Evolutionary conservation across 805 yeast species (phyloP).

Genomic region (Pichia exigua): DNA sequence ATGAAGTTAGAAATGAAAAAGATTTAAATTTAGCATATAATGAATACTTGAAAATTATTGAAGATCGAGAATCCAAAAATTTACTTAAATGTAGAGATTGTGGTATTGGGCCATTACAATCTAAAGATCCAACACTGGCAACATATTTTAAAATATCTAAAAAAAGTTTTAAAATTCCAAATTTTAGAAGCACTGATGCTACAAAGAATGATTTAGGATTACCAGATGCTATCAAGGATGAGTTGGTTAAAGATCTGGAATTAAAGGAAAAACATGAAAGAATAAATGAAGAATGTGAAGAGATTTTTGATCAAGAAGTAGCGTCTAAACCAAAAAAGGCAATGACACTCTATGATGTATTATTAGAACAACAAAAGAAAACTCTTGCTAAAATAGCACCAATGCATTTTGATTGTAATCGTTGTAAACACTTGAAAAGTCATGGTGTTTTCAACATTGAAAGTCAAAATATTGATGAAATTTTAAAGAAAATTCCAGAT

Average conservation of each 20-base stretch:
- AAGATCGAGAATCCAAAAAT: not conserved
- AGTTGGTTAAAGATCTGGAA: not conserved
- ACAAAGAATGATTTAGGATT: not conserved
- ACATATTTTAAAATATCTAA: conserved; percentile 32
- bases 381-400: not conserved
- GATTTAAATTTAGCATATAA: not conserved
- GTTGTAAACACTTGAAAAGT: conserved; percentile 3
- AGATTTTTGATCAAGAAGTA: not conserved
- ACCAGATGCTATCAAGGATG: not conserved
- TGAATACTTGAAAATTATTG: conserved; percentile 4
- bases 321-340: not conserved
- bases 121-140: conserved; percentile 21
- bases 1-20: not conserved
- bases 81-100: conserved; percentile 40
- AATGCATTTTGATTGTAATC: not conserved
- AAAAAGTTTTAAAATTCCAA: not conserved
- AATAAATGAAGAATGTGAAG: not conserved
- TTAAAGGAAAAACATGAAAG: not conserved
- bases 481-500: conserved; percentile 34
- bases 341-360: not conserved
- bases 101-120: conserved; percentile 43
- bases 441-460: conserved; percentile 5
- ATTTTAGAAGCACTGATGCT: not conserved
- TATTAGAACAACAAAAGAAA: conserved; percentile 1
- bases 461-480: conserved; percentile 20